Evolutionary conservation across 2,329 filamentous ascomycete species (phyloP).

Genomic region (Fusarium gaditjirri): DNA sequence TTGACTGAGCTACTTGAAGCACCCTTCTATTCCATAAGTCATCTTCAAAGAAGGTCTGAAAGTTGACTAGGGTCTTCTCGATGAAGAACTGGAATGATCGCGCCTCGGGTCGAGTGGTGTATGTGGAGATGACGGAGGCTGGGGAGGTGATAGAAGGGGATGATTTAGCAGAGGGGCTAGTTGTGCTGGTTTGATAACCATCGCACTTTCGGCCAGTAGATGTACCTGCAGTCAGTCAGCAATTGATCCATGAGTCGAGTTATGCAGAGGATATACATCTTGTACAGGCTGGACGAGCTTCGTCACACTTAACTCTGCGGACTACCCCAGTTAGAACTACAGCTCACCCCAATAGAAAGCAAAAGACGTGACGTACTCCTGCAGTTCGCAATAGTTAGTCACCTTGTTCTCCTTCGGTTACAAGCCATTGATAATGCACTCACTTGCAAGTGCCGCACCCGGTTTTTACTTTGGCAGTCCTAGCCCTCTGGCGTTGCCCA

Average conservation of each 20-base stretch:
- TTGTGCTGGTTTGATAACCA: background rate
- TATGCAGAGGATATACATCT: background rate
- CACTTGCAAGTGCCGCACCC: constrained; percentile 31
- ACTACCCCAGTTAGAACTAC: background rate
- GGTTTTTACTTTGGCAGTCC: constrained; percentile 12
- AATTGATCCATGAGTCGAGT: accelerated
- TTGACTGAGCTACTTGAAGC: constrained; percentile 9
- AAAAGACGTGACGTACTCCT: constrained; percentile 3
- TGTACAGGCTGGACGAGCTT: constrained; percentile 4
- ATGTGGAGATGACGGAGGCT: background rate
- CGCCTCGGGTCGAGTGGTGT: background rate
- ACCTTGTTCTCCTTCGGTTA: accelerated
- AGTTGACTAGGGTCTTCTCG: constrained; percentile 21
- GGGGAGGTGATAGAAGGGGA: background rate
- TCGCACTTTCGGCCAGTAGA: constrained; percentile 29
- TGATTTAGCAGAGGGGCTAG: background rate
- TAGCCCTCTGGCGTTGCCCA: constrained; percentile 9
- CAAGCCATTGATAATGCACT: background rate
- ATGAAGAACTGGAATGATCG: constrained; percentile 21
- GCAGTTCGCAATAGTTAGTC: background rate
- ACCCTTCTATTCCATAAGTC: constrained; percentile 18
- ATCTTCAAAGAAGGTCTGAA: constrained; percentile 28
- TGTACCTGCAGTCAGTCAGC: background rate
- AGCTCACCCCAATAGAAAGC: accelerated
- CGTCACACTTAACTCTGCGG: constrained; percentile 27